Base-by-base conservation (phyloP, 352 stramenopile genomes). In the Globisporangium cederbergense region DNA sequence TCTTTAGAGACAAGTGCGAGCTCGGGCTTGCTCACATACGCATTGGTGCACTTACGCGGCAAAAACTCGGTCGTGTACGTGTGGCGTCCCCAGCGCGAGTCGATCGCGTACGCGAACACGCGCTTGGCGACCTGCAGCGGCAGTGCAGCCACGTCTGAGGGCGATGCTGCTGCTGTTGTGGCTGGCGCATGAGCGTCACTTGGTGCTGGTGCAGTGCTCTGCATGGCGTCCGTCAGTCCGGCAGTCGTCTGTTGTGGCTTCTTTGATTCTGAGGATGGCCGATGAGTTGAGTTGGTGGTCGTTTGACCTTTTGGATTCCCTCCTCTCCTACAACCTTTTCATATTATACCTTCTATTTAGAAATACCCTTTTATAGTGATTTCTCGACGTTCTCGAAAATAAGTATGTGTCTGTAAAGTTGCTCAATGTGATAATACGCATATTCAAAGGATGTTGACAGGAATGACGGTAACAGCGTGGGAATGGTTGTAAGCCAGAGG, bases 51-150 rank as follows among this genome's bases (percentile, higher is more conserved):
- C 52, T 58, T 58, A 58, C 52, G 52, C 52, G 52, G 52, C 30
- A 58, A 58, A 34, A 58, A 58, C 52, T 58, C 52, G 52, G 52
- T 58, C 52, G 52, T 47, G 52, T 58, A 58, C 28, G 52, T 58
- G 32, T 46, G 52, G 6, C 52, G 14, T 40, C 52, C 52, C 52
- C 52, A 58, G 52, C 52, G 52, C 32, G 52, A 58, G 52, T 58
- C 52, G 30, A 58, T 40, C 25, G 52, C 52, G 16, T 58, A 58
- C 30, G 32, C 52, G 52, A 58, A 58, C 34, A 58, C 52, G 32
- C 52, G 52, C 52, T 58, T 58, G 30, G 52, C 52, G 52, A 58
- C 52, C 32, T 58, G 52, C 16, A 58, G 52, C 52, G 52, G 52
- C 30, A 58, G 52, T 18, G 32, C 52, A 3, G 52, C 52, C 13